Percentiles rank a stretch among this genome's conserved stretches.
phyloP scores from a whole-genome alignment of 2,329 filamentous ascomycete genomes.

The Aspergillus sp. region DNA sequence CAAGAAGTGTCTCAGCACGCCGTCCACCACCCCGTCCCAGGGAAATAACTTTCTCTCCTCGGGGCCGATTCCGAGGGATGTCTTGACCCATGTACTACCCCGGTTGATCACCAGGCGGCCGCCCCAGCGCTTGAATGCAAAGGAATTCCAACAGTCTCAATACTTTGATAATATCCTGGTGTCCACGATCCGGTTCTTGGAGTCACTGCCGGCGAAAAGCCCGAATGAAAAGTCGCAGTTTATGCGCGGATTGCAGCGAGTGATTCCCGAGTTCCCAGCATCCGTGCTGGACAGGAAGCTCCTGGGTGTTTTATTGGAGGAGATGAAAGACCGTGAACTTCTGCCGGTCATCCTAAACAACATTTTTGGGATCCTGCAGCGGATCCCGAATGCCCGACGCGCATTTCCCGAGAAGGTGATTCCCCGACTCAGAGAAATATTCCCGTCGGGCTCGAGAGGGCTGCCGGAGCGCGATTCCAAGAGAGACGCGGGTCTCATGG shows the following conservation, averaged over 20 bases:
- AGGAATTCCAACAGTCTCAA: conserved; percentile 86
- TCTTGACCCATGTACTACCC: conserved; percentile 67
- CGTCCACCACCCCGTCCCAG: conserved; percentile 66
- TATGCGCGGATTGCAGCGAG: conserved; percentile 75
- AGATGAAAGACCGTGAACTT: conserved; percentile 85
- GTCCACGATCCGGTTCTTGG: conserved; percentile 90
- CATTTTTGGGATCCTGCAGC: conserved; percentile 77
- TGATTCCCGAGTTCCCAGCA: conserved; percentile 84
- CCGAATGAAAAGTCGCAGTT: conserved; percentile 85
- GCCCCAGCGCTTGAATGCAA: conserved; percentile 75
- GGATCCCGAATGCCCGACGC: conserved; percentile 66
- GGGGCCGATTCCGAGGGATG: conserved; percentile 67
- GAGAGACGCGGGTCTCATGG: conserved; percentile 83
- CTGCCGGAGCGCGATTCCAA: conserved; percentile 65
- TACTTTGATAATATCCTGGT: conserved; percentile 97
- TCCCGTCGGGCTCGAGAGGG: conserved; percentile 48
- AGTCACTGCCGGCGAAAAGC: conserved; percentile 84
- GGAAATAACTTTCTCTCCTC: conserved; percentile 79
- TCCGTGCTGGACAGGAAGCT: conserved; percentile 94
- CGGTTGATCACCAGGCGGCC: conserved; percentile 78
- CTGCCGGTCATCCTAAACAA: conserved; percentile 81
- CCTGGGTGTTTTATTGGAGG: conserved; percentile 76
- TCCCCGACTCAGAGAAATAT: conserved; percentile 75
- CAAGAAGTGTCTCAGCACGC: conserved; percentile 70
- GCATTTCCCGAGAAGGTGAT: conserved; percentile 78